These are phyloP conservation scores for Quercus tomentella DNA, from an alignment of 331 rosid species.

Conservation along the genomic window DNA sequence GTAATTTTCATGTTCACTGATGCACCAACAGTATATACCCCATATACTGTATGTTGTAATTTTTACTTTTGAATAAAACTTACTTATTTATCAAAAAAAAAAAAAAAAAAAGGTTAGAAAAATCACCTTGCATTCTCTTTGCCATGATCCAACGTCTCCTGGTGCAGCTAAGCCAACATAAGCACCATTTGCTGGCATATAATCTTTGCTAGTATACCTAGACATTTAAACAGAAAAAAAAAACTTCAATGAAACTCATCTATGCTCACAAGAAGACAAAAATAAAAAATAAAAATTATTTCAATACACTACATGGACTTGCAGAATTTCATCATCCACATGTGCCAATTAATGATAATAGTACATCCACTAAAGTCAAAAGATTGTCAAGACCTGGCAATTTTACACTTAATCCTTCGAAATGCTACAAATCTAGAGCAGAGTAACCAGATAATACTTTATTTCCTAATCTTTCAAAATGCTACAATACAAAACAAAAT, in stretches of 20 bases:
- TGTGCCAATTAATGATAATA: background rate
- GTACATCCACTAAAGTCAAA: background rate
- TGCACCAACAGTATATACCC: too few species aligned
- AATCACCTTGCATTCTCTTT: constrained; percentile 79
- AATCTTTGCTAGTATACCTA: constrained; percentile 42
- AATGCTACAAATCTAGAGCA: background rate
- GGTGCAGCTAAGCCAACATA: constrained; percentile 76
- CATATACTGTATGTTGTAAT: too few species aligned
- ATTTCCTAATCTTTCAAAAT: background rate
- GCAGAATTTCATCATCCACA: background rate
- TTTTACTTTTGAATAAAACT: too few species aligned
- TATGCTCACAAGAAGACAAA: background rate
- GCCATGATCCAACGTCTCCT: constrained; percentile 84
- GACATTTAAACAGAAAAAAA: constrained; percentile 1
- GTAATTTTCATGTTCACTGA: too few species aligned
- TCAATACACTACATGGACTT: background rate
- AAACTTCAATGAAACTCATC: background rate
- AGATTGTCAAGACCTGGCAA: background rate
- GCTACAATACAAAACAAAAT: background rate
- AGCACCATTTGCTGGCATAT: constrained; percentile 56
- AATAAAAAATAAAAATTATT: background rate
- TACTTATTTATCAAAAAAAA: too few species aligned
- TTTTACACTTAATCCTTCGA: background rate
- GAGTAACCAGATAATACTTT: background rate
- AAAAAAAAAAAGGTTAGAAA: background rate